Evolutionary conservation across 257 asterid genomes (phyloP).

Genomic region (Capsicum chinense): DNA sequence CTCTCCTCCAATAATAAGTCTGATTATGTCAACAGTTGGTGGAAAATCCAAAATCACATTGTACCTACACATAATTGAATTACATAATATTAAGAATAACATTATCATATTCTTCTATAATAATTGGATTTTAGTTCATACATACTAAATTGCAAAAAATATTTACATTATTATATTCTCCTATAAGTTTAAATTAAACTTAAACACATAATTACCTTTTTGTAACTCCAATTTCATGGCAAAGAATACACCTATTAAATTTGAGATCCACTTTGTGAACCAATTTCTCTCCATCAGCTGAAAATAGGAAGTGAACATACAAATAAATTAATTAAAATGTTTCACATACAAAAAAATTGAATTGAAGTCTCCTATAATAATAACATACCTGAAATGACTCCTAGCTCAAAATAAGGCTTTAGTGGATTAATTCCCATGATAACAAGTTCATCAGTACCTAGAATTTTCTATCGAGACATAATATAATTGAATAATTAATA

Average conservation of each 20-base stretch:
- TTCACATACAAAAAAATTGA: no score
- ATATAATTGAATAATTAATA: background rate
- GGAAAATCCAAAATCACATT: constrained; percentile 74
- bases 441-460: constrained; percentile 63
- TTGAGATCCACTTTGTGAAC: constrained; percentile 67
- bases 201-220: constrained; percentile 38
- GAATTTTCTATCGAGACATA: constrained; percentile 46
- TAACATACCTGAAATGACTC: constrained; percentile 61
- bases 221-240: constrained; percentile 72
- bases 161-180: background rate
- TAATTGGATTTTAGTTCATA: background rate
- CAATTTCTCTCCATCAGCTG: constrained; percentile 64
- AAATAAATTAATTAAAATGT: background rate
- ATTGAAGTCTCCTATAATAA: no score
- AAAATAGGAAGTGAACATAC: background rate
- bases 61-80: constrained; percentile 40
- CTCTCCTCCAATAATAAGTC: constrained; percentile 37
- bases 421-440: constrained; percentile 50
- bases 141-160: background rate
- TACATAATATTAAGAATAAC: background rate
- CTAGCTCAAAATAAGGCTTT: constrained; percentile 61
- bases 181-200: no score
- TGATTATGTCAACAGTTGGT: constrained; percentile 50
- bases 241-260: constrained; percentile 59
- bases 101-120: background rate